These are phyloP conservation scores for Microdochium bolleyi DNA, from an alignment of 2,329 filamentous ascomycete species.

Conservation along the genomic window DNA sequence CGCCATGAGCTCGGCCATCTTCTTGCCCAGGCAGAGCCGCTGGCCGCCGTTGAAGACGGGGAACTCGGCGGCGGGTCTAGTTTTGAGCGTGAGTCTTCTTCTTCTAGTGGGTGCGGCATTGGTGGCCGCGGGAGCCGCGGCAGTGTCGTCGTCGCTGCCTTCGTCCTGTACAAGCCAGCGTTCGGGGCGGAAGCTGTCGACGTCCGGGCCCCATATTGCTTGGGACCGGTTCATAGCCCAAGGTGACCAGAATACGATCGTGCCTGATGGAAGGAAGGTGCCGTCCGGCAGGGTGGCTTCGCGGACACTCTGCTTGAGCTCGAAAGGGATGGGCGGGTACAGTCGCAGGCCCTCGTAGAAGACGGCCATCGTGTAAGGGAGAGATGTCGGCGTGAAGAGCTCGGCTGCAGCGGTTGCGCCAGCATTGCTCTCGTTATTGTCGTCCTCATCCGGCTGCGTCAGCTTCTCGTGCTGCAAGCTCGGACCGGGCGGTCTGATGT, in stretches of 20 bases:
- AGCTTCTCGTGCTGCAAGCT: not conserved
- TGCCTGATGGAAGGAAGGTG: conserved; percentile 43
- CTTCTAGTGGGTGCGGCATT: conserved; percentile 12
- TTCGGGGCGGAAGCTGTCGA: conserved; percentile 46
- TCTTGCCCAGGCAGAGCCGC: conserved; percentile 53
- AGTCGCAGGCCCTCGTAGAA: conserved; percentile 56
- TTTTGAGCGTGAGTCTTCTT: conserved; percentile 32
- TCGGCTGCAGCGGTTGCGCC: conserved; percentile 15
- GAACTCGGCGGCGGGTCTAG: conserved; percentile 39
- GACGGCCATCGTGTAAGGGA: conserved; percentile 51
- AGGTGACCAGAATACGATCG: conserved; percentile 54
- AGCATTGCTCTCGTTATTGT: conserved; percentile 1
- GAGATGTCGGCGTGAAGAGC: conserved; percentile 28
- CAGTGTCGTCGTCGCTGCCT: not conserved
- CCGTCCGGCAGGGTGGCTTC: conserved; percentile 50
- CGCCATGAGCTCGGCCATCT: conserved; percentile 55
- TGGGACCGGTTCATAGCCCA: conserved; percentile 56
- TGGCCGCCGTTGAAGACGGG: conserved; percentile 59
- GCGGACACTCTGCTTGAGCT: conserved; percentile 51
- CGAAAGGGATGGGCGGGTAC: conserved; percentile 58
- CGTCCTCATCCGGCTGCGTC: conserved; percentile 1
- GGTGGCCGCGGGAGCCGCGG: not conserved
- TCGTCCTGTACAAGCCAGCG: conserved; percentile 36
- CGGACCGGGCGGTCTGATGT: not conserved
- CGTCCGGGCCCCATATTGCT: conserved; percentile 48